These are phyloP conservation scores for Apophysomyces sp. DNA, from an alignment of 371 early-diverging fungal genomes.

Conservation along the genomic window DNA sequence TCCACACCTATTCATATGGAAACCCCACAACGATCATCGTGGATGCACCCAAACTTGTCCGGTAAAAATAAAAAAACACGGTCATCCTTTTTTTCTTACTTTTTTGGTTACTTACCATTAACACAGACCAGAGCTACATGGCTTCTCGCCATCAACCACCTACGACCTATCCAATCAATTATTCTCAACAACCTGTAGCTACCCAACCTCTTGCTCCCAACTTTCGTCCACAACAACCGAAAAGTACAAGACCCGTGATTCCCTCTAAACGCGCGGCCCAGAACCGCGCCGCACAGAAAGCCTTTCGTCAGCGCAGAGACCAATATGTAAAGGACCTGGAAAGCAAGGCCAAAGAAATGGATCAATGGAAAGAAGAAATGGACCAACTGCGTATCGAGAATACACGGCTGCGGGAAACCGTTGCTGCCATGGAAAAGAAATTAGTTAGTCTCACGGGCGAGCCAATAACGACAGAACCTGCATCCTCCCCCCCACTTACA, in stretches of 20 bases:
- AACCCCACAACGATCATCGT: conserved; percentile 6
- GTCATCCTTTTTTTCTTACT: neutral
- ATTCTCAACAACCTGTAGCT: neutral
- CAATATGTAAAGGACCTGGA: conserved; percentile 51
- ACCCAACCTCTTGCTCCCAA: neutral
- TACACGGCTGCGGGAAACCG: conserved; percentile 20
- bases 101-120: neutral
- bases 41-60: conserved; percentile 10
- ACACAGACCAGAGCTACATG: neutral
- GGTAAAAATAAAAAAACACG: neutral
- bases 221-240: conserved; percentile 4
- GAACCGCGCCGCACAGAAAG: conserved; percentile 48
- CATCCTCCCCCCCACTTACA: neutral
- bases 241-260: conserved; percentile 13
- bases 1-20: conserved; percentile 8
- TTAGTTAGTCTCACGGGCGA: conserved; percentile 14
- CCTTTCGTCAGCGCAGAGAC: conserved; percentile 48
- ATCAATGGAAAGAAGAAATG: conserved; percentile 50
- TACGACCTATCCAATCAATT: neutral
- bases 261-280: conserved; percentile 37
- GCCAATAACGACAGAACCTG: conserved; percentile 6
- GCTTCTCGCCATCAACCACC: neutral
- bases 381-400: conserved; percentile 42
- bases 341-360: conserved; percentile 38
- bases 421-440: conserved; percentile 8